Evolutionary conservation across 495 filamentous ascomycete species (phyloP).

Genomic region (Hyaloscypha bicolor): DNA sequence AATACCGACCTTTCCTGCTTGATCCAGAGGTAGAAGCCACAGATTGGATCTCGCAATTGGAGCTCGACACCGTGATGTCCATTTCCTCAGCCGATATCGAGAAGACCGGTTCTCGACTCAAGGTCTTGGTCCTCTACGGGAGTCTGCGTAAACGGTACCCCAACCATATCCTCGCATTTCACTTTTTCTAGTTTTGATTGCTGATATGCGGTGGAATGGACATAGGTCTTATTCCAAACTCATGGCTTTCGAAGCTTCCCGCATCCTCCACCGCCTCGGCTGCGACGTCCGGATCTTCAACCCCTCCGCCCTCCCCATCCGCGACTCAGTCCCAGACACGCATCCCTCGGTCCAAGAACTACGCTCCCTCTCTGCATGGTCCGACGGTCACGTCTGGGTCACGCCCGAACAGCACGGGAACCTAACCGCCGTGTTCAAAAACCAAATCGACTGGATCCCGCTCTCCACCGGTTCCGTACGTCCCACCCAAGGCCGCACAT

Average conservation of each 20-base stretch:
- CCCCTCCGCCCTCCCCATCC: constrained; percentile 61
- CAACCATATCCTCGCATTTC: background rate
- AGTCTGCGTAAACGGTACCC: constrained; percentile 53
- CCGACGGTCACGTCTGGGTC: constrained; percentile 71
- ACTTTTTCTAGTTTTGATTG: background rate
- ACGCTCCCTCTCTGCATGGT: constrained; percentile 63
- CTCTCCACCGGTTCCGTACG: constrained; percentile 63
- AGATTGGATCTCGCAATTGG: constrained; percentile 61
- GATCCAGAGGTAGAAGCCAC: constrained; percentile 32
- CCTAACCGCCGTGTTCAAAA: constrained; percentile 73
- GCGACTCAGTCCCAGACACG: constrained; percentile 59
- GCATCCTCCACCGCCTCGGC: constrained; percentile 67
- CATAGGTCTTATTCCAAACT: constrained; percentile 62
- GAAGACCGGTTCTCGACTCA: constrained; percentile 49
- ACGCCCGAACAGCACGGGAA: constrained; percentile 74
- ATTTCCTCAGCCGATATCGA: constrained; percentile 52
- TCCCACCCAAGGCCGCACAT: constrained; percentile 69
- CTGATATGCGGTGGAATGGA: background rate
- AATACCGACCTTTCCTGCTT: constrained; percentile 63
- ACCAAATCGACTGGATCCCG: constrained; percentile 78
- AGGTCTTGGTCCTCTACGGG: constrained; percentile 65
- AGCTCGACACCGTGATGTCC: constrained; percentile 55
- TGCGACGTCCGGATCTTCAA: constrained; percentile 70
- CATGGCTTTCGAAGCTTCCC: constrained; percentile 60
- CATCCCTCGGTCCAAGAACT: constrained; percentile 71